phyloP scores from a whole-genome alignment of 305 asterid genomes.

The Plantago coronopus region DNA sequence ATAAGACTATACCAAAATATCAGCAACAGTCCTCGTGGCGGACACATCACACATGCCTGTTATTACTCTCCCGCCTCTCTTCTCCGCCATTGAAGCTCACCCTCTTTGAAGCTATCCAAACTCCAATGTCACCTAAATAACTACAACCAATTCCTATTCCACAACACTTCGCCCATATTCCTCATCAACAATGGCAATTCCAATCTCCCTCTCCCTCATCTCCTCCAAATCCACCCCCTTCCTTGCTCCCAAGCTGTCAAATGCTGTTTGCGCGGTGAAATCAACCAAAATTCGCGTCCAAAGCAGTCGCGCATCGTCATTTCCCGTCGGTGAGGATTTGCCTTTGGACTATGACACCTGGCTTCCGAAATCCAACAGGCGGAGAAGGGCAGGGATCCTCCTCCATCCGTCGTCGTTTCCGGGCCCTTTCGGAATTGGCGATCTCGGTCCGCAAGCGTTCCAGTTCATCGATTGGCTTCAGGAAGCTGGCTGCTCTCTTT shows the following conservation, averaged over 20 bases:
- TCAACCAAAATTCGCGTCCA: slow-evolving; percentile 23
- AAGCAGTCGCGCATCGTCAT: slow-evolving; percentile 25
- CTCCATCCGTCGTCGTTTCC: slow-evolving; percentile 96
- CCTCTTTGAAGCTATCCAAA: neutral
- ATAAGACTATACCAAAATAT: no score
- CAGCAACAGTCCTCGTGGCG: neutral
- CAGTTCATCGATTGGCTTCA: slow-evolving; percentile 88
- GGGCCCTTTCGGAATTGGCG: slow-evolving; percentile 93
- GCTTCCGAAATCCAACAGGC: slow-evolving; percentile 51
- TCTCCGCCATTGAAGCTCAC: neutral
- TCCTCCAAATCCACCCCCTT: slow-evolving; percentile 28
- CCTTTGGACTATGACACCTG: slow-evolving; percentile 66
- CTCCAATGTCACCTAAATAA: neutral
- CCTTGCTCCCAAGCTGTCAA: neutral
- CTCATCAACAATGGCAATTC: slow-evolving; percentile 30
- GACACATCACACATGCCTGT: slow-evolving; percentile 12
- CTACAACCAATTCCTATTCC: neutral
- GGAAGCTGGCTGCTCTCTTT: slow-evolving; percentile 87
- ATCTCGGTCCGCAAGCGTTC: slow-evolving; percentile 79
- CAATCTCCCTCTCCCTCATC: slow-evolving; percentile 23
- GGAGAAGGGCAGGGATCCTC: slow-evolving; percentile 83
- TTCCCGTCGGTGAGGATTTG: slow-evolving; percentile 62
- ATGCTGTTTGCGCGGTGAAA: slow-evolving; percentile 18
- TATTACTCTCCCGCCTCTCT: neutral
- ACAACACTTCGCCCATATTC: neutral